Percentiles rank a stretch among this genome's conserved stretches.
Conservation (phyloP, 306 rosid genomes). For the Castanea sativa region DNA sequence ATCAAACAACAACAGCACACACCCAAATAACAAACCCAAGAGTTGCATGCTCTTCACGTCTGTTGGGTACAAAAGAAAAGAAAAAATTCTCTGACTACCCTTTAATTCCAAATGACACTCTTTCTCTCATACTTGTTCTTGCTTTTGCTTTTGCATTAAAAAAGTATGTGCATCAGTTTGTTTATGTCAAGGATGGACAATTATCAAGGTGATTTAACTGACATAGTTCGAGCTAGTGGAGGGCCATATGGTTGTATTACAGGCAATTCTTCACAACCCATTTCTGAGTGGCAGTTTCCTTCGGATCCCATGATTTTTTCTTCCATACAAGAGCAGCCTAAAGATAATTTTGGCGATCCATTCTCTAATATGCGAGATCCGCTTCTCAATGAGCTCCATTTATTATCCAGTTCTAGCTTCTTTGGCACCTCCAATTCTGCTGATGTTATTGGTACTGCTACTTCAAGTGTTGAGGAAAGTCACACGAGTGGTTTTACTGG, state of each 20-base stretch:
- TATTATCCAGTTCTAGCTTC: constrained; percentile 12
- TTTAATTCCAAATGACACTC: not conserved
- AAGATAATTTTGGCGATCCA: constrained; percentile 64
- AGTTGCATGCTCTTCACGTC: constrained; percentile 22
- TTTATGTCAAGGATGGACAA: constrained; percentile 55
- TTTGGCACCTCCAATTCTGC: constrained; percentile 30
- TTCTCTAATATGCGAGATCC: constrained; percentile 74
- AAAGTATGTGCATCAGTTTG: constrained; percentile 56
- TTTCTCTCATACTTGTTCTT: not conserved
- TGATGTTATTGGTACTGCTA: constrained; percentile 1
- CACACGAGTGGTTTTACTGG: not conserved
- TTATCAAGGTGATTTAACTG: constrained; percentile 85
- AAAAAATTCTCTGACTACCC: not conserved
- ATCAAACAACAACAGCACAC: not conserved
- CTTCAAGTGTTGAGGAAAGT: constrained; percentile 5
- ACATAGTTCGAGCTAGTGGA: constrained; percentile 54
- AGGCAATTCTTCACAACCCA: constrained; percentile 9
- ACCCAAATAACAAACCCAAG: not conserved
- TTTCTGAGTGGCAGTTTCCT: constrained; percentile 17
- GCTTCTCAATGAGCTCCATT: constrained; percentile 45
- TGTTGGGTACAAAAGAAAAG: not conserved
- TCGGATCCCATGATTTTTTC: constrained; percentile 37
- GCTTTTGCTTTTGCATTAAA: not conserved
- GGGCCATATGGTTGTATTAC: constrained; percentile 26
- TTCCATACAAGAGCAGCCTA: constrained; percentile 24